Percentiles rank a stretch among this genome's conserved stretches.
These are phyloP conservation scores for Pyrus bretschneideri DNA, from an alignment of 306 rosid species.

Conservation along the genomic window DNA sequence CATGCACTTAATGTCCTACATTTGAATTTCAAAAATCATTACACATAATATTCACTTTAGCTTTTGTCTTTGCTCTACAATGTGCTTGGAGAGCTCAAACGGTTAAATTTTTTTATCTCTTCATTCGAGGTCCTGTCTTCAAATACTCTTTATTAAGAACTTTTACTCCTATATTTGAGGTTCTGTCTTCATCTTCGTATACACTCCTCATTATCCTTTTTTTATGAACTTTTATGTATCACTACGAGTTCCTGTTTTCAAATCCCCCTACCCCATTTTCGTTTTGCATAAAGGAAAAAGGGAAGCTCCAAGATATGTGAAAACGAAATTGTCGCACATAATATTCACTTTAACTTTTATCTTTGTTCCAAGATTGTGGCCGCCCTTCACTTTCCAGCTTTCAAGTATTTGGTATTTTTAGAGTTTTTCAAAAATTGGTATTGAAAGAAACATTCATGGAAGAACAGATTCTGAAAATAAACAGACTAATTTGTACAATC, in stretches of 20 bases:
- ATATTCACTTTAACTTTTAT: not conserved
- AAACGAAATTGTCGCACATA: not conserved
- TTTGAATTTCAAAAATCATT: not conserved
- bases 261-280: too few relatives aligned
- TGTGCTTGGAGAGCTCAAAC: too few relatives aligned
- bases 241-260: too few relatives aligned
- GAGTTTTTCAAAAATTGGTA: too few relatives aligned
- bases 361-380: not conserved
- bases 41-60: not conserved
- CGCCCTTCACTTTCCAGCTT: not conserved
- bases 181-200: too few relatives aligned
- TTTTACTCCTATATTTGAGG: too few relatives aligned
- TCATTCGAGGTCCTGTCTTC: too few relatives aligned
- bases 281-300: not conserved
- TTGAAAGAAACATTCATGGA: not conserved
- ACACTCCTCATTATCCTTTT: too few relatives aligned
- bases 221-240: too few relatives aligned
- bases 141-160: too few relatives aligned
- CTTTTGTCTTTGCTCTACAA: not conserved
- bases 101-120: fast-evolving
- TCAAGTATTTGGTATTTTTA: too few relatives aligned
- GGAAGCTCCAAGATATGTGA: not conserved
- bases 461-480: not conserved
- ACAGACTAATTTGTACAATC: too few relatives aligned
- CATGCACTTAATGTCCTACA: not conserved